A percentile compares a stretch with the other conserved stretches of the same genome.
These are phyloP conservation scores for Celoporthe dispersa DNA, from an alignment of 2,329 filamentous ascomycete species.

Conservation along the genomic window DNA sequence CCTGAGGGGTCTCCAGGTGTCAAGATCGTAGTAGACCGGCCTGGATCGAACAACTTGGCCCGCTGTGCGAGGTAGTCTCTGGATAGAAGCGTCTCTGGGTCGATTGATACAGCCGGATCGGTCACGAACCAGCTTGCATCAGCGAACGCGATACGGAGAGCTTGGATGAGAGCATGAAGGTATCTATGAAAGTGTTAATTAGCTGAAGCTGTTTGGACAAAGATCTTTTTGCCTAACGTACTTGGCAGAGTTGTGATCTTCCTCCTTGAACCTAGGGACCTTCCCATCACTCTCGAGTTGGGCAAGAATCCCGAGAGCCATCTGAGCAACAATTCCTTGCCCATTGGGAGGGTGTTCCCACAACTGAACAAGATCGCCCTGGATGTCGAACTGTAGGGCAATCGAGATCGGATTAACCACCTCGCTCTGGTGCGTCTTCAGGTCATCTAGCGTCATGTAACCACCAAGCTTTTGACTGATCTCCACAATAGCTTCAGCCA, in stretches of 20 bases:
- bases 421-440: slow-evolving; percentile 72
- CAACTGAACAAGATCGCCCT: slow-evolving; percentile 69
- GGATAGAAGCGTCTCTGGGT: slow-evolving; percentile 58
- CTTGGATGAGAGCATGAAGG: slow-evolving; percentile 83
- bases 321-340: slow-evolving; percentile 90
- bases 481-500: slow-evolving; percentile 79
- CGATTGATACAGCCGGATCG: slow-evolving; percentile 67
- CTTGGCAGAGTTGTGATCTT: slow-evolving; percentile 78
- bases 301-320: slow-evolving; percentile 88
- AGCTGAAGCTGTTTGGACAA: background rate
- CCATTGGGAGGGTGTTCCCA: slow-evolving; percentile 98
- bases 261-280: slow-evolving; percentile 68
- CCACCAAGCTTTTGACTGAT: slow-evolving; percentile 76
- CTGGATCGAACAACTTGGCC: slow-evolving; percentile 59
- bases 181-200: slow-evolving; percentile 25
- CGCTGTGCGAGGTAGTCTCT: slow-evolving; percentile 73
- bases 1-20: slow-evolving; percentile 61
- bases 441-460: slow-evolving; percentile 75
- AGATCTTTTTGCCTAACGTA: slow-evolving; percentile 45
- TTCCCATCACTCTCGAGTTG: slow-evolving; percentile 76
- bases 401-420: slow-evolving; percentile 28
- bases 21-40: slow-evolving; percentile 67
- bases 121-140: slow-evolving; percentile 88
- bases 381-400: background rate
- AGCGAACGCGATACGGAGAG: slow-evolving; percentile 86